A percentile compares a stretch with the other conserved stretches of the same genome.
Evolutionary conservation across 2,329 filamentous ascomycete genomes (phyloP).

Genomic region (Diaporthe batatas): DNA sequence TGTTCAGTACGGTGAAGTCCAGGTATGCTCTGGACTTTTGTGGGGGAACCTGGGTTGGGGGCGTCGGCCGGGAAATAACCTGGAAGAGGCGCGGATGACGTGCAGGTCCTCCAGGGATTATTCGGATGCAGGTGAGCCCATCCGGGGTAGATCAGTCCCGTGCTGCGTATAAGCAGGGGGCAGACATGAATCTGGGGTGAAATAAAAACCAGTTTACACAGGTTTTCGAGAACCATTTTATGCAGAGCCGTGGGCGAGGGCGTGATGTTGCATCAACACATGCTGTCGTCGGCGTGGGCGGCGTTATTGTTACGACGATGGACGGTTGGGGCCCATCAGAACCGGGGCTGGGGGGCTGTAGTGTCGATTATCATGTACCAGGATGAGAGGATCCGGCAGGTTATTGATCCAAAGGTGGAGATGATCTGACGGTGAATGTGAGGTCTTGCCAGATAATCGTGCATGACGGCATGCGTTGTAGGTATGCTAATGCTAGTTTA

Average conservation of each 20-base stretch:
- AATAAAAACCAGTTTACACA: neutral
- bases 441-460: neutral
- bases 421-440: no score
- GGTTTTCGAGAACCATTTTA: neutral
- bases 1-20: neutral
- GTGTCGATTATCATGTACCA: neutral
- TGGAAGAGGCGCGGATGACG: constrained; percentile 40
- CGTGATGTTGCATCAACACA: neutral
- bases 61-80: constrained; percentile 30
- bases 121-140: constrained; percentile 33
- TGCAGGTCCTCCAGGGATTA: constrained; percentile 27
- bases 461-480: neutral
- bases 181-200: neutral
- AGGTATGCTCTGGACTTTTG: neutral
- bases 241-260: neutral
- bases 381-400: neutral
- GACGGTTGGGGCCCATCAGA: neutral
- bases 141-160: neutral
- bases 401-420: neutral
- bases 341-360: neutral
- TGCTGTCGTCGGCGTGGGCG: neutral
- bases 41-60: neutral
- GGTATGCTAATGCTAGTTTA: neutral
- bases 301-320: neutral
- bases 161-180: neutral